Evolutionary conservation across 768 basidiomycete species (phyloP).

Genomic region (Leccinum subtestaceum): DNA sequence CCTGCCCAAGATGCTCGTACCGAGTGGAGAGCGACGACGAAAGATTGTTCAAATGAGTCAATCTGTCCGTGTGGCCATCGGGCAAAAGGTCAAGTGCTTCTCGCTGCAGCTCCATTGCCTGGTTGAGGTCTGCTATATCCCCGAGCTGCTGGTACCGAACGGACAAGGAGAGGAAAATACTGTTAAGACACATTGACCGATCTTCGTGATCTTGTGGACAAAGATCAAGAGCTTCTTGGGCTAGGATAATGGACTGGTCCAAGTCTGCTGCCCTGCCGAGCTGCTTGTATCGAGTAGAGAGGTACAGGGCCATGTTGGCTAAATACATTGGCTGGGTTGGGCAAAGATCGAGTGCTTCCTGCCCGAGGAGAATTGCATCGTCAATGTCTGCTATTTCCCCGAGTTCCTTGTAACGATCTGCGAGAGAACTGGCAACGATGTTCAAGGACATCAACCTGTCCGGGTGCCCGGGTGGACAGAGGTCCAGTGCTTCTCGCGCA

Average conservation of each 20-base stretch:
- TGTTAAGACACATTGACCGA: not conserved
- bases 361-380: not conserved
- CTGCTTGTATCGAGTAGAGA: not conserved
- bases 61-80: not conserved
- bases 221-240: not conserved
- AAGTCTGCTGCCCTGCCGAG: not conserved
- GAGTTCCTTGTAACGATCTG: not conserved
- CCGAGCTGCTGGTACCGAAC: not conserved
- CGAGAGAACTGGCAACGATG: not conserved
- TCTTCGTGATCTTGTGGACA: not conserved
- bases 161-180: not conserved
- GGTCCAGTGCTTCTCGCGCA: not conserved
- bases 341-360: not conserved
- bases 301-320: not conserved
- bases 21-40: not conserved
- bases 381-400: not conserved
- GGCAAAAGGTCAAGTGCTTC: not conserved
- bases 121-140: not conserved
- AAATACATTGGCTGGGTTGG: not conserved
- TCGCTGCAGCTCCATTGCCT: not conserved
- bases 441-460: not conserved
- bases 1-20: not conserved
- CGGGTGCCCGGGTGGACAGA: not conserved
- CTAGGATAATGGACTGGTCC: not conserved
- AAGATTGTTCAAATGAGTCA: not conserved